Conservation (phyloP, 2,329 filamentous ascomycete genomes). For the Tolypocladium inflatum region DNA sequence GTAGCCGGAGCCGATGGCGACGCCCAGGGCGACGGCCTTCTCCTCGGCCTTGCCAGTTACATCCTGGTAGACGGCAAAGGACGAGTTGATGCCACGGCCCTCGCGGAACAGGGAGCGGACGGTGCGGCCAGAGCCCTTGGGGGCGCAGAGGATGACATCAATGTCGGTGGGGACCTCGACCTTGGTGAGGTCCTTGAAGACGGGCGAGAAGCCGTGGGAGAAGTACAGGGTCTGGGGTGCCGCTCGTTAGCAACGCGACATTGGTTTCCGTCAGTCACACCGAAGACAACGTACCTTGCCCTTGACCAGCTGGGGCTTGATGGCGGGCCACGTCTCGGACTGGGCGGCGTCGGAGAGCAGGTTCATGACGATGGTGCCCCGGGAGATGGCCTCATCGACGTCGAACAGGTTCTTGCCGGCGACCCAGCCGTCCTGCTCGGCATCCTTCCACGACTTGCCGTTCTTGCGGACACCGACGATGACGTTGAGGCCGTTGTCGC, state of each 20-base stretch:
- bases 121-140: constrained; percentile 97
- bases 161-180: constrained; percentile 93
- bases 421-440: constrained; percentile 93
- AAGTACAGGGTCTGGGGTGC: constrained; percentile 85
- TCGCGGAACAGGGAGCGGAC: constrained; percentile 98
- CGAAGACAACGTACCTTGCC: constrained; percentile 65
- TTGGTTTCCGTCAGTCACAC: not conserved
- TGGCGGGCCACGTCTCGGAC: constrained; percentile 95
- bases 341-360: constrained; percentile 95
- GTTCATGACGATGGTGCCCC: constrained; percentile 98
- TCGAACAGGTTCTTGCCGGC: constrained; percentile 98
- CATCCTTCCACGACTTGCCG: constrained; percentile 97
- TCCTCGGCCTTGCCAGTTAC: constrained; percentile 97
- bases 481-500: constrained; percentile 98
- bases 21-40: constrained; percentile 93
- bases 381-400: constrained; percentile 88
- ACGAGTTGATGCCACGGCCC: constrained; percentile 99
- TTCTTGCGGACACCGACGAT: constrained; percentile 98
- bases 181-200: constrained; percentile 99
- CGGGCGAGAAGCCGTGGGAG: constrained; percentile 99
- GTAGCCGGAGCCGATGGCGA: constrained; percentile 95
- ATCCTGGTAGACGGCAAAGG: constrained; percentile 96
- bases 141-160: constrained; percentile 98
- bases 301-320: constrained; percentile 98
- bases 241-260: constrained; percentile 11